Conservation (phyloP, 208 protist species). For the Acanthamoeba healyi region DNA sequence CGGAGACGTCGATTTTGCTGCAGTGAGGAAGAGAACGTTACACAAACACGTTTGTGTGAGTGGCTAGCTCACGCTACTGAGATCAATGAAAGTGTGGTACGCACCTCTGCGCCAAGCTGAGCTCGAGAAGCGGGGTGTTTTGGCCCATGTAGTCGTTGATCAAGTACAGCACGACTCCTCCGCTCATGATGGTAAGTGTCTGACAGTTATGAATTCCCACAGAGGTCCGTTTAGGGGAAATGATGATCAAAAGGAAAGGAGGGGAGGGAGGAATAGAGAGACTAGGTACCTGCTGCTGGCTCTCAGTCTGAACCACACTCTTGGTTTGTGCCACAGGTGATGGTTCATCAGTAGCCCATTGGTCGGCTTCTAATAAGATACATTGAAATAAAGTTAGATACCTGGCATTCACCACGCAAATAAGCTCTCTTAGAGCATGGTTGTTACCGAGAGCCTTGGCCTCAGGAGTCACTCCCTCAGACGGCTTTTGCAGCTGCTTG, state of each 20-base stretch:
- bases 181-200: conserved; percentile 44
- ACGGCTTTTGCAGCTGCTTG: conserved; percentile 18
- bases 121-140: conserved; percentile 56
- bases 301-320: not conserved
- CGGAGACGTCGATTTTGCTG: conserved; percentile 45
- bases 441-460: not conserved
- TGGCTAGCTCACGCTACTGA: not conserved
- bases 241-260: not conserved
- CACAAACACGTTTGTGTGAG: not conserved
- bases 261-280: not conserved
- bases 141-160: conserved; percentile 74
- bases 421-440: not conserved
- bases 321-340: not conserved
- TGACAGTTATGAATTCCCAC: too few species aligned
- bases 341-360: not conserved
- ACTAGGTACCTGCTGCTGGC: not conserved
- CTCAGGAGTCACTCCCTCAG: not conserved
- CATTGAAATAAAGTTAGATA: not conserved
- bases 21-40: not conserved
- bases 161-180: conserved; percentile 51
- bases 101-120: conserved; percentile 58
- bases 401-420: not conserved
- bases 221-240: too few species aligned
- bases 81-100: not conserved
- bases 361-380: not conserved